Base-by-base conservation (phyloP, 805 yeast species). In the Yarrowia bubula region DNA sequence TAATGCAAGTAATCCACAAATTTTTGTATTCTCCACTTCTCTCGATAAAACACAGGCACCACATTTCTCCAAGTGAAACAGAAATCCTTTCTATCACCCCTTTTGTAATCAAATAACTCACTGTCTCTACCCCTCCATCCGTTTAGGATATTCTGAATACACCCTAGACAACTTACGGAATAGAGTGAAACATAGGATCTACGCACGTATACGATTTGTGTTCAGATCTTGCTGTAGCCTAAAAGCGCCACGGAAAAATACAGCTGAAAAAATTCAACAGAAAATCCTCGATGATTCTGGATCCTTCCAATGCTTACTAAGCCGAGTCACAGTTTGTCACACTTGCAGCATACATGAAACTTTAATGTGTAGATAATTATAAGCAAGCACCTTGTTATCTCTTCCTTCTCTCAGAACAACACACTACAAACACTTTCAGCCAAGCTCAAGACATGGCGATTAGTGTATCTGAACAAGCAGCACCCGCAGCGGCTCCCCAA, bases 331-430 rank as follows among this genome's bases (percentile, higher is more conserved):
- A 9, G 22, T 10, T 33, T 11, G 55, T 48, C 55, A 48, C 55
- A 48, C 55, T 48, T 48, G 55, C 55, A 48, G 11, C 28, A 33
- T 46, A 15, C 51, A 46, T 32, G n/a, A 32, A 46, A 46, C 18
- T 8, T 32, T 46, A 31, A 15, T 11, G 11, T 14, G 32, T 8
- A 13, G 51, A 46, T 46, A 32, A 44, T 31, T 46, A n/a, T 28
- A 28, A 46, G 51, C 51, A 44, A 44, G 38, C n/a, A 6, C 13
- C 38, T 46, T 14, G 35, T 22, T 22, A 28, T 44, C 22, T 46
- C 50, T 46, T 31, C 10, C 14, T 22, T 22, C 28, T 22, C 5
- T 22, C 28, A 22, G 28, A 22, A 22, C 28, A 22, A 22, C 28
- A 22, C 28, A 22, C 28, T 22, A 22, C 28, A 22, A 22, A 31